phyloP scores from a whole-genome alignment of 1,284 basidiomycete genomes.

The Ganoderma meredithae region DNA sequence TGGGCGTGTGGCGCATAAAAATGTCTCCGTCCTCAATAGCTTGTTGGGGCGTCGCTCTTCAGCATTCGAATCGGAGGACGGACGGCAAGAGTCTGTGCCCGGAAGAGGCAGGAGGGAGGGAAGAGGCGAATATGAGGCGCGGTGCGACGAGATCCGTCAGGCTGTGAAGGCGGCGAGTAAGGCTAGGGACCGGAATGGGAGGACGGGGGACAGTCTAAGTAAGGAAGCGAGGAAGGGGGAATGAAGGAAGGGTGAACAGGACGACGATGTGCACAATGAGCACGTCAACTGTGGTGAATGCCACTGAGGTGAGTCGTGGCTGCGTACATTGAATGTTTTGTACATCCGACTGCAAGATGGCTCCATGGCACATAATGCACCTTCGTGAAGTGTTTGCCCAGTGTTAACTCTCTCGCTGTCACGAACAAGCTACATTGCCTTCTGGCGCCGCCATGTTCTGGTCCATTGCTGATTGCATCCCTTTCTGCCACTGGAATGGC shows the following conservation, averaged over 20 bases:
- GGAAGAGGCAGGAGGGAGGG: conserved; percentile 9
- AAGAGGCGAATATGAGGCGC: conserved; percentile 32
- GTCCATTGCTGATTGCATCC: neutral
- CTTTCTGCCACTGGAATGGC: neutral
- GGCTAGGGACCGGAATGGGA: conserved; percentile 31
- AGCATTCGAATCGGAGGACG: neutral
- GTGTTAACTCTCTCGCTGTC: too few species aligned
- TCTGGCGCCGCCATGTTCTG: neutral
- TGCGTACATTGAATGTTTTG: neutral
- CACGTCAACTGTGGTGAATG: conserved; percentile 26
- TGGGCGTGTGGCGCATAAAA: conserved; percentile 75
- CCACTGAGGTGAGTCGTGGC: neutral
- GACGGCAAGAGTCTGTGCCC: neutral
- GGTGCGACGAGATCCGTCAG: conserved; percentile 42
- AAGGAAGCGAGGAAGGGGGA: conserved; percentile 23
- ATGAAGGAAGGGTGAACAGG: conserved; percentile 31
- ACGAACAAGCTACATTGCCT: neutral
- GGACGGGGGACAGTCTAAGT: conserved; percentile 23
- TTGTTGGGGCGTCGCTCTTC: conserved; percentile 45
- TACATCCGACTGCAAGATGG: neutral
- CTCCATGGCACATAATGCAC: neutral
- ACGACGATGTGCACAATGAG: conserved; percentile 32
- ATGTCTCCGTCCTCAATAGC: conserved; percentile 61
- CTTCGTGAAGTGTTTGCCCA: neutral
- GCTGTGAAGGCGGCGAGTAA: conserved; percentile 35